Base-by-base conservation (phyloP, 2,329 filamentous ascomycete genomes). In the Cadophora sp. region DNA sequence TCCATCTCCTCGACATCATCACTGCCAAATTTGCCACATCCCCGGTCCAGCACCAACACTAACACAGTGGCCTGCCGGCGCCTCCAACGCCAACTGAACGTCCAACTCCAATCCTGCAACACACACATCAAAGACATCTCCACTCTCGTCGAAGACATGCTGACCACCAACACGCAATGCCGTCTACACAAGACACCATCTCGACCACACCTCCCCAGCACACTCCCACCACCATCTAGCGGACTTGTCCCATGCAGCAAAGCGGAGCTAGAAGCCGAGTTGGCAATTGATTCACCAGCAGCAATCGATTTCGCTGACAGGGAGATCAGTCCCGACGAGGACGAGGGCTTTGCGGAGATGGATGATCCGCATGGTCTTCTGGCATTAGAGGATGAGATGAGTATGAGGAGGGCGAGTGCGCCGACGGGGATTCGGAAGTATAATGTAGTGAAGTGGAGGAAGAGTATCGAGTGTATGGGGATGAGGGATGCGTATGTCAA, bases 301-400 rank as follows among this genome's bases (percentile, higher is more conserved):
- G 8, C 55, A 3, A 14, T 59, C 22, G 55, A 59, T 26, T 59
- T 40, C 11, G 31, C 31, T 14, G 31, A 40, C 12, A 16, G n/a
- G 27, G 56, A 22, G 12, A 56, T 51, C 11, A 64, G 24, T 16
- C 31, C 59, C 4, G 68, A 73, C 19, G 70, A 73, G 14, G 74
- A 76, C 27, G 74, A 76, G 27, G 74, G 73, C 0, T 76, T 74
- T 56, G 55, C 29, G 1, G 73, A 76, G 24, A 67, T 69, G 50
- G 69, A 69, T 19, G 66, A 69, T 9, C 46, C 40, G 22, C 40
- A 19, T 64, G 53, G 62, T 22, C 26, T 46, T 4, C 22, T 58
- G 31, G 24, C 31, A 0, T 51, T 53, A 51, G 68, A 69, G 50
- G 68, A 67, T 7, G 70, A 71, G 58, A 62, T 73, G 26, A 63